Base-by-base conservation (phyloP, 2,329 filamentous ascomycete genomes). In the Pseudogymnoascus sp. region DNA sequence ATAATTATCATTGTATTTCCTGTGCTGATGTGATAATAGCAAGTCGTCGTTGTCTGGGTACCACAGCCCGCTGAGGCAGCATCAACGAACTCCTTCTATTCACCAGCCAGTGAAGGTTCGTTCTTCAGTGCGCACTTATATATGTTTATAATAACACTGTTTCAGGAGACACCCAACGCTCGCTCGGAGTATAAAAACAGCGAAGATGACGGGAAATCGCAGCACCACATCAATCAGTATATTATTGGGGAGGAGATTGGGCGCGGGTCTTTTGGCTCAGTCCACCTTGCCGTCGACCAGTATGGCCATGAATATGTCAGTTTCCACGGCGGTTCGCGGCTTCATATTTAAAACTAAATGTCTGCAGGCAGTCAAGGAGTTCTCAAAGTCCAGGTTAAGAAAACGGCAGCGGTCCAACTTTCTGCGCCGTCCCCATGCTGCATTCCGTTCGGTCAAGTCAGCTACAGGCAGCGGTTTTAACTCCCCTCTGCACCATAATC, bases 191-290 rank as follows among this genome's bases (percentile, higher is more conserved):
- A 95, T 75, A 88, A 84, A 65, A 94, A 88, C 70, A 92, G 92
- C 73, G 88, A 93, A 69, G 81, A 88, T 68, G 91, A 96, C 71
- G 92, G 92, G 26, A 83, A 81, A 60, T 86, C 89, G 2, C 86
- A 95, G 72, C 91, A 95, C 72, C 84, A 86, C 63, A 93, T 97
- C 77, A 97, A 97, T 74, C 93, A 97, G 76, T 99, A 97, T 74
- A 81, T 89, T 63, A 94, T 99, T 71, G 87, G 89, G 74, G 89
- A 96, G 73, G 93, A 97, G 79, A 97, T 99, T 69, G 94, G 94
- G n/a, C 83, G 92, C 67, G 94, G 94, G 16, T 97, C 93, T 0
- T 99, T 96, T 74, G 94, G 94, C 6, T 89, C 92, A 10, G 94
- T 99, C 12, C 92, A 97, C 76, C 80, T 93, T 19, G 94, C 92